Percentiles rank a stretch among this genome's conserved stretches.
Evolutionary conservation across 495 filamentous ascomycete genomes (phyloP).

Genomic region (Tuber umbilicatum): DNA sequence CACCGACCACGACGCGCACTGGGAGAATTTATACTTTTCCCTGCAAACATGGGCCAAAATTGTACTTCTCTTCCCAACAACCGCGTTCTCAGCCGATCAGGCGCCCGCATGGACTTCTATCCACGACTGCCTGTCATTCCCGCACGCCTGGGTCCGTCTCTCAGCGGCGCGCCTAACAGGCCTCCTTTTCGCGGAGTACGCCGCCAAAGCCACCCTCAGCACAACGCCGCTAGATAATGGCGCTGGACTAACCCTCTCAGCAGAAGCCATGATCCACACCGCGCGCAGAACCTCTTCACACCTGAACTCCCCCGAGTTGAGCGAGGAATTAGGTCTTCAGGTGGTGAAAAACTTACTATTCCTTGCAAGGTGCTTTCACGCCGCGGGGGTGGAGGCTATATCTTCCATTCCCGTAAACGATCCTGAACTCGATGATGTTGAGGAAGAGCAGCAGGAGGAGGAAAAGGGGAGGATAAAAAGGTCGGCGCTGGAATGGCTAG

Average conservation of each 20-base stretch:
- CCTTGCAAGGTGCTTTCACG: constrained; percentile 61
- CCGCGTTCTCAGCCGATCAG: constrained; percentile 53
- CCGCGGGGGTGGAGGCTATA: constrained; percentile 46
- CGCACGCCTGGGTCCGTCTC: constrained; percentile 68
- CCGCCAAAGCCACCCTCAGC: constrained; percentile 53
- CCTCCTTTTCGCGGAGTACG: constrained; percentile 70
- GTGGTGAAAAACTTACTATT: constrained; percentile 71
- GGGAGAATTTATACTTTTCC: constrained; percentile 72
- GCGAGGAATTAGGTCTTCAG: constrained; percentile 62
- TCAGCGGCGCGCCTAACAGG: constrained; percentile 68
- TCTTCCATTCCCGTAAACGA: constrained; percentile 46
- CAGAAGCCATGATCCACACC: constrained; percentile 56
- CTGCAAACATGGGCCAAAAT: constrained; percentile 64
- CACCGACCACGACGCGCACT: constrained; percentile 50
- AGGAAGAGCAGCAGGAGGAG: constrained; percentile 41
- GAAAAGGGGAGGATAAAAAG: constrained; percentile 36
- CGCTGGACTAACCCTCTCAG: constrained; percentile 58
- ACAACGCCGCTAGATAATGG: constrained; percentile 62
- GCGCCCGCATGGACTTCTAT: constrained; percentile 61
- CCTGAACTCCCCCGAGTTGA: constrained; percentile 59
- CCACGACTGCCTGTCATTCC: constrained; percentile 61
- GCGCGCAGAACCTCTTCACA: constrained; percentile 58
- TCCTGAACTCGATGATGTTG: constrained; percentile 44
- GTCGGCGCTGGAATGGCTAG: constrained; percentile 63
- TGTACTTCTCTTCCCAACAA: constrained; percentile 57